Evolutionary conservation across 768 basidiomycete species (phyloP).

Genomic region (Tephrocybe sp.): DNA sequence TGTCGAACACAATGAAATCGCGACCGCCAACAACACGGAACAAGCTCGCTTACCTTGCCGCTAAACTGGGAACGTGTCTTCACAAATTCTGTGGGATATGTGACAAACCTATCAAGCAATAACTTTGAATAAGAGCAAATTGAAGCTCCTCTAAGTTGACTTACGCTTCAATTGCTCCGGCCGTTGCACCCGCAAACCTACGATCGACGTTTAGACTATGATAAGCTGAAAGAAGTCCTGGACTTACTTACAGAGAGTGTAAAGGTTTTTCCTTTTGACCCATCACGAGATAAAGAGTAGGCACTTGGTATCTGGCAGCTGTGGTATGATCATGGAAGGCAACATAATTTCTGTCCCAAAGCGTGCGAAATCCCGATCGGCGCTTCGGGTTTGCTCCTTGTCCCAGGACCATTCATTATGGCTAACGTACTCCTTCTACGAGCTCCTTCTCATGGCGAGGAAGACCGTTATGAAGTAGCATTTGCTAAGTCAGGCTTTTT

Average conservation of each 20-base stretch:
- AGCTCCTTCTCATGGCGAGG: conserved; percentile 31
- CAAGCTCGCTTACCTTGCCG: conserved; percentile 53
- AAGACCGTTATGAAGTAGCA: conserved; percentile 59
- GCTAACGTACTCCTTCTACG: conserved; percentile 43
- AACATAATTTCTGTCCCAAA: too few relatives aligned
- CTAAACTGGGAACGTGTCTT: conserved; percentile 94
- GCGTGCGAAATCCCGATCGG: too few relatives aligned
- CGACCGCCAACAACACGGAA: background rate
- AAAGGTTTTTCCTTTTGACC: conserved; percentile 75
- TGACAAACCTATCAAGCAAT: conserved; percentile 57
- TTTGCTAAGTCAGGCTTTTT: conserved; percentile 48
- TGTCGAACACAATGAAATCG: background rate
- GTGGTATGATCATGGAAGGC: too few relatives aligned
- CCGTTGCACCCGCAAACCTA: conserved; percentile 82
- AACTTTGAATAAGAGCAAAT: conserved; percentile 26
- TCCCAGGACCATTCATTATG: conserved; percentile 22
- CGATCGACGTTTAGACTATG: background rate
- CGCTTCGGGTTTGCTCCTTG: too few relatives aligned
- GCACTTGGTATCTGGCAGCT: too few relatives aligned
- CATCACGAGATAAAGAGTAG: conserved; percentile 28
- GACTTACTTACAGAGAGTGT: conserved; percentile 61
- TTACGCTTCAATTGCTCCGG: conserved; percentile 91
- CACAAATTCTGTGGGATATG: conserved; percentile 88
- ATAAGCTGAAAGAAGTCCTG: background rate
- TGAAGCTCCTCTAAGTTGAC: conserved; percentile 31